Evolutionary conservation across 331 rosid genomes (phyloP), one percentile per base, ranked within the genome.

Genomic region (Arachis monticola): DNA sequence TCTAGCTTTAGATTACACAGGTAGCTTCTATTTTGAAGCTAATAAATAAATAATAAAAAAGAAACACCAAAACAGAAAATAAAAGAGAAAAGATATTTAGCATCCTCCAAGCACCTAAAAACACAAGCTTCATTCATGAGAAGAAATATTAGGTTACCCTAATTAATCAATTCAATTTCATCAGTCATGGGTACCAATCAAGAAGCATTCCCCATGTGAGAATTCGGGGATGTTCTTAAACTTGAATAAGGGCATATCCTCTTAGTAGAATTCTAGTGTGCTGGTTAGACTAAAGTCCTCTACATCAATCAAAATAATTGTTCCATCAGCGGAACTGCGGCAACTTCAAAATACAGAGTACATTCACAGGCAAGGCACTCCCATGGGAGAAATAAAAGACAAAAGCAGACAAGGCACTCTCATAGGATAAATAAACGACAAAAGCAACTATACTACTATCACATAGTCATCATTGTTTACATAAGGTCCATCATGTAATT

Each of bases 1-100:
- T 76, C 44, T 35, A 10, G 13, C 10, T 56, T 56, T 40, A 47
- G 66, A 67, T 13, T 48, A 40, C 58, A n/a, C 68, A 47, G 46
- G 32, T 13, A 41, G 75, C 17, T 8, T 32, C 31, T 17, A 3
- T 6, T 57, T 64, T 7, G 45, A 75, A 75, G 7, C 3, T 31
- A 63, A 51, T 22, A 22, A 22, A 22, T 22, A 22, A 22, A 22
- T 22, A 22, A 22, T 22, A 50, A 30, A 67, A 12, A 30, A 11
- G 6, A 14, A 51, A 51, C 22, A 46, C 9, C 42, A 17, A 66
- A 12, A 45, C 6, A 51, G 56, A 11, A 51, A 51, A 51, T 6
- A 27, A 46, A 27, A 0, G 32, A 1, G 10, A 9, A 2, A 12
- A 7, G 7, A 11, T 9, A 31, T 22, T 22, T 22, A 22, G 27